Conservation (phyloP, 1,284 basidiomycete species). For the Boletus sp. region DNA sequence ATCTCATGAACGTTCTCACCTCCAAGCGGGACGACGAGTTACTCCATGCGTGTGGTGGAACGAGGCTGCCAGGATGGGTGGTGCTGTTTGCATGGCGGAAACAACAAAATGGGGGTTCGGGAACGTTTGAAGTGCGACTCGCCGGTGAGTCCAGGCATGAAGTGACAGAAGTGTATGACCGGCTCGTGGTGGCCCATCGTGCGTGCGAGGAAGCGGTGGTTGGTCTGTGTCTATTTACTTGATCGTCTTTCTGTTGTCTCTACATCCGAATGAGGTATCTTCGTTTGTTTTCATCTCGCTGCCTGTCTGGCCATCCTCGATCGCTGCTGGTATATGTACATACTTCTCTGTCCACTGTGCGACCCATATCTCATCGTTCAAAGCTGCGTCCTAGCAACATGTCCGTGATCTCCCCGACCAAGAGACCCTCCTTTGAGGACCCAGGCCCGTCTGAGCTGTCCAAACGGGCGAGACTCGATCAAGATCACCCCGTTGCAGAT, state of each 20-base stretch:
- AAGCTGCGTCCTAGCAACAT: slow-evolving; percentile 5
- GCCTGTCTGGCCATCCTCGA: not conserved
- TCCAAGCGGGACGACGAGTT: slow-evolving; percentile 2
- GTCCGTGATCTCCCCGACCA: slow-evolving; percentile 7
- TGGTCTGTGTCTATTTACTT: not conserved
- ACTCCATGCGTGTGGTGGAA: slow-evolving; percentile 28
- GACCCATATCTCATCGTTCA: not conserved
- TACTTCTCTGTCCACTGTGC: too few species aligned
- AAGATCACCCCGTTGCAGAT: too few species aligned
- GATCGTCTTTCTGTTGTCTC: too few species aligned
- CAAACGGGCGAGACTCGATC: slow-evolving; percentile 17
- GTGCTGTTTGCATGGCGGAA: slow-evolving; percentile 70
- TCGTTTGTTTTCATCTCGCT: not conserved
- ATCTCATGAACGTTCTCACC: slow-evolving; percentile 7
- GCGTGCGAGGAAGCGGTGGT: slow-evolving; percentile 7
- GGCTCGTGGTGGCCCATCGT: slow-evolving; percentile 2
- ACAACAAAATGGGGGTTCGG: slow-evolving; percentile 34
- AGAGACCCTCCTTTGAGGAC: slow-evolving; percentile 8
- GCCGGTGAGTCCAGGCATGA: slow-evolving; percentile 5
- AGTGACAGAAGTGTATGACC: slow-evolving; percentile 1
- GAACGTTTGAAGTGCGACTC: slow-evolving; percentile 5
- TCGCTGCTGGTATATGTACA: slow-evolving; percentile 2
- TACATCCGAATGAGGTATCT: slow-evolving; percentile 15
- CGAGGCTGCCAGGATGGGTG: slow-evolving; percentile 69
- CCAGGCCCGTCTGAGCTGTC: not conserved